Base-by-base conservation (phyloP, 2,329 filamentous ascomycete genomes). In the Pyrenophora seminiperda region DNA sequence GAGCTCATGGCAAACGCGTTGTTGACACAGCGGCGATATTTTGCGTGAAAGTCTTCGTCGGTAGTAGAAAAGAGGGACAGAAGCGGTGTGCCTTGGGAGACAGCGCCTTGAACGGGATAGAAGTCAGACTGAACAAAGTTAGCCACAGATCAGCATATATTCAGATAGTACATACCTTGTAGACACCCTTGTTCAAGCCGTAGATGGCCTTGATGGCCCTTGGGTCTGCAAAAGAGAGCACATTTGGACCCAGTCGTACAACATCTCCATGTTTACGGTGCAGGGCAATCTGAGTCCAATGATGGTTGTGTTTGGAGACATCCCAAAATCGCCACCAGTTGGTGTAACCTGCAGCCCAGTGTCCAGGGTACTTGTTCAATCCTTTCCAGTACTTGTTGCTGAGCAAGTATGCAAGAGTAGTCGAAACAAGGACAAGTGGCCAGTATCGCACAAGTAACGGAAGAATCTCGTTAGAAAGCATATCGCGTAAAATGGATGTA, bases 151-250 rank as follows among this genome's bases (percentile, higher is more conserved):
- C 5, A 18, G 6, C 1, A 17, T 5, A 34, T 9, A 10, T 30
- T 36, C 5, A 17, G 14, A 10, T 19, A 5, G 14, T 24, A 7
- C 70, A 39, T 72, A 89, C 88, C 82, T 94, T 94, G 39, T 82
- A 75, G 60, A 91, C 88, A 0, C 89, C 88, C 72, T 92, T 92
- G 69, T 92, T 93, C 34, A 93, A 73, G 0, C 89, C 89, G 68
- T 94, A 95, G 36, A 94, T 92, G 9, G 78, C 76, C 73, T 89
- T 89, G 59, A 93, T 77, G 0, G 88, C 88, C 50, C 82, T 82
- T 0, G 90, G 88, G 58, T 90, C 82, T 2, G 87, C 82, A 63
- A 94, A 91, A 0, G 87, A 90, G 1, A 94, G 73, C 0, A 77
- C 77, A 56, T 91, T 91, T 1, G 90, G 90, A 0, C 89, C 90